These are phyloP conservation scores for Cadophora sp. DNA, from an alignment of 2,329 filamentous ascomycete genomes.

Conservation along the genomic window DNA sequence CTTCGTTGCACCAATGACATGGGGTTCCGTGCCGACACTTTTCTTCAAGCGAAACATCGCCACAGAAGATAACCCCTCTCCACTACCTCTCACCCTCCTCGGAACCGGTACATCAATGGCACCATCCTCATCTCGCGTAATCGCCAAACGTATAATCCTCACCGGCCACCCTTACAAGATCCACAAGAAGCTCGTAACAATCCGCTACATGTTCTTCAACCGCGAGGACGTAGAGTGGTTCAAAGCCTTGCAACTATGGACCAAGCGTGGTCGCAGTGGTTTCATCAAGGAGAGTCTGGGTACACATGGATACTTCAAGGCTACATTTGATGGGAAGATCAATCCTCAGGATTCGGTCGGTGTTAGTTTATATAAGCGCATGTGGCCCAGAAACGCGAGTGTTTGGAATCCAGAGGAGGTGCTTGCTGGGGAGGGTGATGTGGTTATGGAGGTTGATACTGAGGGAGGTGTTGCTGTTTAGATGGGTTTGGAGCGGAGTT, in stretches of 20 bases:
- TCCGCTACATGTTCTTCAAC: conserved; percentile 99
- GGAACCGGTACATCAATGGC: conserved; percentile 88
- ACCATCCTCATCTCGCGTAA: conserved; percentile 76
- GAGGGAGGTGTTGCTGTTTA: conserved; percentile 25
- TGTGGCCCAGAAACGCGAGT: conserved; percentile 76
- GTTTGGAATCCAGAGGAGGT: conserved; percentile 42
- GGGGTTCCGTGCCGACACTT: conserved; percentile 89
- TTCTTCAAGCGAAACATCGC: conserved; percentile 75
- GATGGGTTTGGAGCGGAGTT: conserved; percentile 1
- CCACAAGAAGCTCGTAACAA: conserved; percentile 95
- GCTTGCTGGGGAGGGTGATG: conserved; percentile 24
- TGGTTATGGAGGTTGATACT: conserved; percentile 31
- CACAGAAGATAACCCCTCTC: conserved; percentile 52
- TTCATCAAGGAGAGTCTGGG: conserved; percentile 94
- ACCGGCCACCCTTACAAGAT: conserved; percentile 99
- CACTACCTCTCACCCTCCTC: conserved; percentile 70
- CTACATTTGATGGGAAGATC: conserved; percentile 93
- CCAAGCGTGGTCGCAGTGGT: conserved; percentile 83
- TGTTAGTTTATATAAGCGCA: conserved; percentile 85
- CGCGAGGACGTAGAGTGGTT: conserved; percentile 96
- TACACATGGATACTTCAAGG: conserved; percentile 99
- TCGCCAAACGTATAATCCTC: conserved; percentile 92
- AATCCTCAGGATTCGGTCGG: conserved; percentile 95
- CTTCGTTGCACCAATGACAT: conserved; percentile 89
- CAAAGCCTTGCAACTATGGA: conserved; percentile 95